These are phyloP conservation scores for Cryphonectria carpinicola DNA, from an alignment of 2,329 filamentous ascomycete genomes.

Conservation along the genomic window DNA sequence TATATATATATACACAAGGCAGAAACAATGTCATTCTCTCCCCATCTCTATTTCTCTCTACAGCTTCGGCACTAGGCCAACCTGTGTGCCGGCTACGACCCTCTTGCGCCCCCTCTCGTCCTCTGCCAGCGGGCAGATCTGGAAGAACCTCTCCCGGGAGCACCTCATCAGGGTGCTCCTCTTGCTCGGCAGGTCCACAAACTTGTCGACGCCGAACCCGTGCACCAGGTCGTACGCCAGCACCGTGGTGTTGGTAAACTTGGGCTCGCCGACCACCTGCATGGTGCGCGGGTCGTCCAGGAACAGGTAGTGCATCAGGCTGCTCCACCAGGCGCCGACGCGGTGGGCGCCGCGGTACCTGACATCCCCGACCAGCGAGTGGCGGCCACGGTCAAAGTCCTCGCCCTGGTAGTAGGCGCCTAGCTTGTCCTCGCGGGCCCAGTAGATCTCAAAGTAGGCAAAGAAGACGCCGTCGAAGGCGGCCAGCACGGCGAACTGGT, in stretches of 20 bases:
- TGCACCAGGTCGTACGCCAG: conserved; percentile 76
- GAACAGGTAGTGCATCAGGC: conserved; percentile 65
- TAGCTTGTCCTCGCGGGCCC: conserved; percentile 65
- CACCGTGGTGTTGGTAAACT: conserved; percentile 70
- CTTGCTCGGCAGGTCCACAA: conserved; percentile 74
- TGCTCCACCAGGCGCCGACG: conserved; percentile 65
- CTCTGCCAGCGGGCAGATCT: conserved; percentile 63
- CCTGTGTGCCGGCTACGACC: conserved; percentile 56
- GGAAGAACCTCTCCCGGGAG: conserved; percentile 70
- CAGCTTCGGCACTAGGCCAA: conserved; percentile 59
- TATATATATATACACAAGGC: neutral
- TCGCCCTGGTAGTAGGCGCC: conserved; percentile 59
- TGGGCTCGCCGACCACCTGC: conserved; percentile 70
- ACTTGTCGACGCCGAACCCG: conserved; percentile 72
- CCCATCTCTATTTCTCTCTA: conserved; percentile 34
- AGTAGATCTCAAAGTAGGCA: conserved; percentile 82
- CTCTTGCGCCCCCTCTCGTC: conserved; percentile 48
- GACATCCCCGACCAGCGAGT: conserved; percentile 62
- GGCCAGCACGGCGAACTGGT: conserved; percentile 71
- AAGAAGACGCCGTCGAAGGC: conserved; percentile 73
- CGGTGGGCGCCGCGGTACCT: conserved; percentile 64
- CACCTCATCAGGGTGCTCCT: conserved; percentile 69
- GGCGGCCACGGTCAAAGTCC: conserved; percentile 62
- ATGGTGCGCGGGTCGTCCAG: conserved; percentile 63
- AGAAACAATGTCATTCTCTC: too few relatives aligned